A percentile compares a stretch with the other conserved stretches of the same genome.
Evolutionary conservation across 305 asterid genomes (phyloP).

Genomic region (Nicotiana rustica): DNA sequence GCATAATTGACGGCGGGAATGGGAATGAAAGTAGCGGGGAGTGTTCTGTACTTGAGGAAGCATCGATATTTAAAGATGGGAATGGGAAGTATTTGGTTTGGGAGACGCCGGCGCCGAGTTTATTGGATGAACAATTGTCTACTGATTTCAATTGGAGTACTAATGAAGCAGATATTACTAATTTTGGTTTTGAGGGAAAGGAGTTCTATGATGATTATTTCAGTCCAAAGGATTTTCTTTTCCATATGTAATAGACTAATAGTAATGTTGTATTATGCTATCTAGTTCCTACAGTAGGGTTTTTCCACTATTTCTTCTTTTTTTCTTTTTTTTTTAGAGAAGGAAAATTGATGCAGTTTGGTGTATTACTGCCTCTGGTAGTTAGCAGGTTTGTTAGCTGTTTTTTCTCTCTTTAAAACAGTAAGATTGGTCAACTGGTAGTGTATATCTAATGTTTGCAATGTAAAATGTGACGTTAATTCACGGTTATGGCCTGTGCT

Average conservation of each 20-base stretch:
- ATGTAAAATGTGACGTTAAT: neutral
- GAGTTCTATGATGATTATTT: neutral
- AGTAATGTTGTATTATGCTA: neutral
- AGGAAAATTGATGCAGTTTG: neutral
- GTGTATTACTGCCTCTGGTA: neutral
- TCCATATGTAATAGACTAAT: neutral
- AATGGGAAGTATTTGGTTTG: conserved; percentile 49
- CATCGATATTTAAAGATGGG: conserved; percentile 50
- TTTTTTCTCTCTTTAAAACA: neutral
- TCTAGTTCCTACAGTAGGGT: neutral
- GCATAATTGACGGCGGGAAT: neutral
- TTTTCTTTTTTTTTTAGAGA: neutral
- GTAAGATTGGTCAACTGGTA: neutral
- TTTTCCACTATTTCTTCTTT: neutral
- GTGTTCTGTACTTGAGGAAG: conserved; percentile 56
- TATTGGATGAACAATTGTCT: conserved; percentile 54
- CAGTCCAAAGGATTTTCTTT: neutral
- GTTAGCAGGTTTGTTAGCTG: neutral
- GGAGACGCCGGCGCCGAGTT: conserved; percentile 70
- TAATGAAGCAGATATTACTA: conserved; percentile 19
- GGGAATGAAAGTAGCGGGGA: neutral
- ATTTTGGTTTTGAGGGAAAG: neutral
- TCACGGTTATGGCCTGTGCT: neutral
- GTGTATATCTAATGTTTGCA: neutral
- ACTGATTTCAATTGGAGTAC: conserved; percentile 26